Conservation (phyloP, 176 grass and related monocot species). For the Bromus sterilis region DNA sequence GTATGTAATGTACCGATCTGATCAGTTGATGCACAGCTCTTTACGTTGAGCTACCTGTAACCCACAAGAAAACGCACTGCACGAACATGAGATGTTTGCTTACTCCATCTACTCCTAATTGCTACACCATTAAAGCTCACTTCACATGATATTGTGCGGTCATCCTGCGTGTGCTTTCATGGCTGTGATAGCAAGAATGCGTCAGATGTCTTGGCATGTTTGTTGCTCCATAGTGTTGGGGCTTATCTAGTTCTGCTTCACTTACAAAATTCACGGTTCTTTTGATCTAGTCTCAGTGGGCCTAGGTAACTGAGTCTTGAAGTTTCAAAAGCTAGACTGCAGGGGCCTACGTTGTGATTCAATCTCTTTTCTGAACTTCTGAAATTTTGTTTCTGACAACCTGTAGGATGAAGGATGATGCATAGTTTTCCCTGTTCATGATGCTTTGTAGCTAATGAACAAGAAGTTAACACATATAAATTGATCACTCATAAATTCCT, state of each 20-base stretch:
- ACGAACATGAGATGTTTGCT: neutral
- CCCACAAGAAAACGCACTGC: neutral
- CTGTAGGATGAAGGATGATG: neutral
- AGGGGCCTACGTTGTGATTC: neutral
- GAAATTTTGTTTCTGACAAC: neutral
- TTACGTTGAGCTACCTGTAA: neutral
- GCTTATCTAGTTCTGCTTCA: neutral
- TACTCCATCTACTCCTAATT: neutral
- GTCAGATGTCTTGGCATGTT: neutral
- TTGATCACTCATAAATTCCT: neutral
- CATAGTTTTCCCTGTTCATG: neutral
- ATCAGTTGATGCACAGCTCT: neutral
- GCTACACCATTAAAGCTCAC: neutral
- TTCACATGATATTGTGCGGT: neutral
- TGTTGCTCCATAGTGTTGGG: neutral
- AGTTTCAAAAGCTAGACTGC: neutral
- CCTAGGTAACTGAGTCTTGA: neutral
- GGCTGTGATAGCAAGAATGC: neutral
- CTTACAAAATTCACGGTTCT: neutral
- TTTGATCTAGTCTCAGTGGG: neutral
- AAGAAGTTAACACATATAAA: neutral
- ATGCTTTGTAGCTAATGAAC: neutral
- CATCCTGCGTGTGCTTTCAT: neutral
- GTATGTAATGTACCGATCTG: neutral
- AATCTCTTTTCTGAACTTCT: no score